Evolutionary conservation across 2,329 filamentous ascomycete genomes (phyloP).

Genomic region (Pseudocercospora vitis): DNA sequence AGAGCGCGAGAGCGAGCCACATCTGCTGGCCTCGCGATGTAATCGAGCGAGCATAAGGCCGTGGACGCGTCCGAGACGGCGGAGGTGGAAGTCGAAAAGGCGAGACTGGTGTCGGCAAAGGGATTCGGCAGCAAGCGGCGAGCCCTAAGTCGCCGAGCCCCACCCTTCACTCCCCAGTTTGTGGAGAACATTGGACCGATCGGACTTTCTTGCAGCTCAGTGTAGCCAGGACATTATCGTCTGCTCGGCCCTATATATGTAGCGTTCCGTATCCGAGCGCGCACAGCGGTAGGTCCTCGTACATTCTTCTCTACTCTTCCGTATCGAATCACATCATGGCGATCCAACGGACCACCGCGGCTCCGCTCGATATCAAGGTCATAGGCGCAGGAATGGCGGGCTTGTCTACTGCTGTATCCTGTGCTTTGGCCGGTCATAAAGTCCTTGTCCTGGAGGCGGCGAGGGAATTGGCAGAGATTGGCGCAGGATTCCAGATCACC

Average conservation of each 20-base stretch:
- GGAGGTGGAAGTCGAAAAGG: not conserved
- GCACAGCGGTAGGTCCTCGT: conserved; percentile 2
- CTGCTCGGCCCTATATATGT: not conserved
- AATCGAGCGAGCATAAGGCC: conserved; percentile 4
- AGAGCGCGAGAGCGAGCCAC: not conserved
- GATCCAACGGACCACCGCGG: conserved; percentile 15
- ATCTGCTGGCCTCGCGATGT: not conserved
- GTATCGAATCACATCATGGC: conserved; percentile 15
- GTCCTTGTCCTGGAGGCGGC: conserved; percentile 40
- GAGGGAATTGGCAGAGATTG: conserved; percentile 47
- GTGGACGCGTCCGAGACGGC: not conserved
- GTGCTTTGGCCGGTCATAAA: conserved; percentile 35
- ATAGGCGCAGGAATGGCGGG: conserved; percentile 40
- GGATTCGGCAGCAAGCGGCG: not conserved
- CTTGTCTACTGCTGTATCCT: conserved; percentile 36
- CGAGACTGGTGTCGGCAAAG: not conserved
- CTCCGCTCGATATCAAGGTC: conserved; percentile 34
- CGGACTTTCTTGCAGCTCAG: not conserved
- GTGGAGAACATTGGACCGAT: conserved; percentile 1
- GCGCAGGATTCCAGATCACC: conserved; percentile 56
- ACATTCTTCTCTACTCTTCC: not conserved
- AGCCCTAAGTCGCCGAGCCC: not conserved
- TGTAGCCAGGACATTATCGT: not conserved
- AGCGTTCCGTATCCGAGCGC: not conserved
- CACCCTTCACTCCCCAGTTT: conserved; percentile 1